These are phyloP conservation scores for Eucalyptus cladocalyx DNA, from an alignment of 345 rosid species.

Conservation along the genomic window DNA sequence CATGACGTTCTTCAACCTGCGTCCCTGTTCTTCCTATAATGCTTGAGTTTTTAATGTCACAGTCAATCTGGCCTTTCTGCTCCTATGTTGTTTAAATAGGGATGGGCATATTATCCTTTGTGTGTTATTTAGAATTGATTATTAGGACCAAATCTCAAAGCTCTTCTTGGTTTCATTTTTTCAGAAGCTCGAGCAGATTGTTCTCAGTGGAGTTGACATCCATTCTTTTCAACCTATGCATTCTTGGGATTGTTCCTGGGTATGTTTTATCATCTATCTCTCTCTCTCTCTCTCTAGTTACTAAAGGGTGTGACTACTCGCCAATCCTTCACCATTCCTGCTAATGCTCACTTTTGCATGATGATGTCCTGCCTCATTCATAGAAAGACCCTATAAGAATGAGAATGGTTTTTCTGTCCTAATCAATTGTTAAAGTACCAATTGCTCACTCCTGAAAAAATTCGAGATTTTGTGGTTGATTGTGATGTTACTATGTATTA, in stretches of 20 bases:
- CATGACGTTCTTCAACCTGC: not conserved
- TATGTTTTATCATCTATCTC: not conserved
- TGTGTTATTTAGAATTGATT: not conserved
- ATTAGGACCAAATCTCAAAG: not conserved
- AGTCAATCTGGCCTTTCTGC: not conserved
- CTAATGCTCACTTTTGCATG: not conserved
- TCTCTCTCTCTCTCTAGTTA: not conserved
- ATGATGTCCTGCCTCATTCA: not conserved
- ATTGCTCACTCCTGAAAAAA: not conserved
- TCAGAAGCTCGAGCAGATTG: constrained; percentile 62
- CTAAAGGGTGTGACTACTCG: not conserved
- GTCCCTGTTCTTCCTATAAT: not conserved
- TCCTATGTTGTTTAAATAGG: not conserved
- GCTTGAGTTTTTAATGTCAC: not conserved
- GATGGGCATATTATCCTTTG: not conserved
- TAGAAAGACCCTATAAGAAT: not conserved
- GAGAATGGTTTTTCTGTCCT: not conserved
- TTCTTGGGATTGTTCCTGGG: constrained; percentile 80
- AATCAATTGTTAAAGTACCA: not conserved
- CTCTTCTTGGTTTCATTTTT: constrained; percentile 4
- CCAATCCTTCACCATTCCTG: not conserved
- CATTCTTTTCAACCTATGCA: constrained; percentile 80
- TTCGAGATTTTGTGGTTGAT: not conserved
- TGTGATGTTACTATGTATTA: not conserved
- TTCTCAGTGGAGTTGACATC: constrained; percentile 36